These are phyloP conservation scores for Kluyveromyces lactis DNA, from an alignment of 805 yeast genomes.

Conservation along the genomic window DNA sequence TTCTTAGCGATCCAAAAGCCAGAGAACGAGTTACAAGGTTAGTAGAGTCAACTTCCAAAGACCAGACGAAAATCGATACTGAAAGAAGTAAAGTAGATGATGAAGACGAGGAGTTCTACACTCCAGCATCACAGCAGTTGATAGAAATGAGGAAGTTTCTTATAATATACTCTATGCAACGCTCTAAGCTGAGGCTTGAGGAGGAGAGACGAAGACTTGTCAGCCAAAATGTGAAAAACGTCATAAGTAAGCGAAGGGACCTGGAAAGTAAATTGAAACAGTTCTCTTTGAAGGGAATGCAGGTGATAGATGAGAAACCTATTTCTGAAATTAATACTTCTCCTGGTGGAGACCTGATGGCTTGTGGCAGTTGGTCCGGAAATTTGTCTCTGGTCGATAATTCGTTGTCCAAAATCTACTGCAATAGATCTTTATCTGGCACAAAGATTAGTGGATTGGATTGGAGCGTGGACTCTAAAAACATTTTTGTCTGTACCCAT, in stretches of 20 bases:
- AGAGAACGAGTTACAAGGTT: slow-evolving; percentile 10
- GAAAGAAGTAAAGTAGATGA: slow-evolving; percentile 28
- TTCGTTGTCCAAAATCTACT: slow-evolving; percentile 32
- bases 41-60: not conserved
- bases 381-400: slow-evolving; percentile 27
- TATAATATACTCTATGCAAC: slow-evolving; percentile 41
- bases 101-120: slow-evolving; percentile 74
- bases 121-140: slow-evolving; percentile 61
- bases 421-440: slow-evolving; percentile 32
- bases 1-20: slow-evolving; percentile 29
- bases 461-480: slow-evolving; percentile 41
- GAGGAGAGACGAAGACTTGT: slow-evolving; percentile 26
- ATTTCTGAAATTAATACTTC: slow-evolving; percentile 49
- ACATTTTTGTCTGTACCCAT: slow-evolving; percentile 38
- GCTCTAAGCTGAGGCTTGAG: slow-evolving; percentile 37
- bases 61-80: not conserved
- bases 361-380: slow-evolving; percentile 85
- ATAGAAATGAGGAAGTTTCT: slow-evolving; percentile 43
- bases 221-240: slow-evolving; percentile 32
- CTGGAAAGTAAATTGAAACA: slow-evolving; percentile 29
- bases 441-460: slow-evolving; percentile 68
- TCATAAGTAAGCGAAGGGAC: slow-evolving; percentile 39
- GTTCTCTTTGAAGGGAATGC: slow-evolving; percentile 54
- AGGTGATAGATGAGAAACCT: slow-evolving; percentile 62
- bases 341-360: slow-evolving; percentile 33